Base-by-base conservation (phyloP, 768 basidiomycete species). In the Boletus rex-veris region DNA sequence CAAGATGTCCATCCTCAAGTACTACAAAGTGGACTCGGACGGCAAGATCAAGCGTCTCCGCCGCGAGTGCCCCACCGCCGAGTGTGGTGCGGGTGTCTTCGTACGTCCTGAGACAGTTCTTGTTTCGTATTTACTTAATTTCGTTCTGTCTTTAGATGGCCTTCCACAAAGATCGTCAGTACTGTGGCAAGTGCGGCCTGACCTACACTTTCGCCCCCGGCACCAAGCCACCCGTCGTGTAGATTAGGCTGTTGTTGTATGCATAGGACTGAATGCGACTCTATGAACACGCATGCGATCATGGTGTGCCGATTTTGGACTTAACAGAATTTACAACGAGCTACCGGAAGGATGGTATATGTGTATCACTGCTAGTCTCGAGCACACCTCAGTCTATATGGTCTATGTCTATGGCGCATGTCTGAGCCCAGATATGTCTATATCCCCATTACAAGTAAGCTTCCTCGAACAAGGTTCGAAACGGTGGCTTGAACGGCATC, bases 1-100 rank as follows among this genome's bases (percentile, higher is more conserved):
- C 81, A 98, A 98, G 88, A 98, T 99, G 93, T 79, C 94, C 69
- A 97, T 98, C 78, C 81, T 99, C 74, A 98, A 98, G 79, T 99
- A 97, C 84, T 99, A 98, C 82, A 96, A 97, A 80, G 95, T 99
- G 65, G 96, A 98, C 77, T 95, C 94, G 43, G 96, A 98, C 65
- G 97, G 96, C 73, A 98, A 97, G 79, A 95, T 98, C 82, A 97
- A 97, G 83, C 93, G 97, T 72, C 86, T 99, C 57, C 86, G 96
- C 70, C 92, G 97, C 64, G 96, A 98, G 74, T 99, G 97, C 79
- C 90, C 84, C 54, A 80, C 79, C 52, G 84, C 86, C 61, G 86
- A 87, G 73, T 90, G 88, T 58, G 89, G 89, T 74, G 88, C 88
- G 60, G 88, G 88, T 72, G 81, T 90, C 76, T 91, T 91, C 71